These are phyloP conservation scores for Cutaneotrichosporon sp. DNA, from an alignment of 1,284 basidiomycete species.

Conservation along the genomic window DNA sequence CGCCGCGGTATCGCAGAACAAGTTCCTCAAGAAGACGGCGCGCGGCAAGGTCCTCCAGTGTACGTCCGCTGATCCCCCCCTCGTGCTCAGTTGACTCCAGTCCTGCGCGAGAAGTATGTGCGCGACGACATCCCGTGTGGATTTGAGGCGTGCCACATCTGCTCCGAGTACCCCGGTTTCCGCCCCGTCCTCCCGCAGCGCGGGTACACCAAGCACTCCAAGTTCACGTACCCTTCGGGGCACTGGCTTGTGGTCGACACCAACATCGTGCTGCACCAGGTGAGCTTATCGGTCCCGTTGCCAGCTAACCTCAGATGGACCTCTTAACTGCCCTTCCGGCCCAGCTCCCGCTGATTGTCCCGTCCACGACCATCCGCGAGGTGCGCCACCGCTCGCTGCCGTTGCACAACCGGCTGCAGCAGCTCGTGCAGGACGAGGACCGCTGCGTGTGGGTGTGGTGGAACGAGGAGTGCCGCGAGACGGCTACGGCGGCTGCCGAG, in stretches of 20 bases:
- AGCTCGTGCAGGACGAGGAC: slow-evolving; percentile 76
- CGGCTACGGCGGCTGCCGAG: slow-evolving; percentile 25
- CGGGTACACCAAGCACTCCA: slow-evolving; percentile 60
- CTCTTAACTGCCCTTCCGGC: slow-evolving; percentile 76
- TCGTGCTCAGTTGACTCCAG: slow-evolving; percentile 50
- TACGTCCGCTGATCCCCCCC: slow-evolving; percentile 44
- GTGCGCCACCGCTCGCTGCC: slow-evolving; percentile 92
- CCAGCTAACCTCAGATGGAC: slow-evolving; percentile 73
- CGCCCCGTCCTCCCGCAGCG: slow-evolving; percentile 57
- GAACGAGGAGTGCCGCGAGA: slow-evolving; percentile 80
- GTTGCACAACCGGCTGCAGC: slow-evolving; percentile 85
- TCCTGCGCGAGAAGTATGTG: slow-evolving; percentile 92
- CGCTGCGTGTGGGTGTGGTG: slow-evolving; percentile 80
- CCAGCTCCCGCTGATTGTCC: slow-evolving; percentile 74
- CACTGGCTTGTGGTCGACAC: slow-evolving; percentile 93
- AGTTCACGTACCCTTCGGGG: slow-evolving; percentile 48
- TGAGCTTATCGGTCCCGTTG: slow-evolving; percentile 45
- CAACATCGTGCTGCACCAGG: slow-evolving; percentile 91
- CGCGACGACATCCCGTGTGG: slow-evolving; percentile 94
- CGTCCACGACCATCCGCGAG: slow-evolving; percentile 96
- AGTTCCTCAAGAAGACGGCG: slow-evolving; percentile 94
- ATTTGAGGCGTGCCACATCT: slow-evolving; percentile 68
- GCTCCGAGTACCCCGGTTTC: slow-evolving; percentile 56
- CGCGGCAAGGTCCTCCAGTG: slow-evolving; percentile 92
- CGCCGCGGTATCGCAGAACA: slow-evolving; percentile 74